Base-by-base conservation (phyloP, 2,329 filamentous ascomycete genomes). In the Xylaria sp. region DNA sequence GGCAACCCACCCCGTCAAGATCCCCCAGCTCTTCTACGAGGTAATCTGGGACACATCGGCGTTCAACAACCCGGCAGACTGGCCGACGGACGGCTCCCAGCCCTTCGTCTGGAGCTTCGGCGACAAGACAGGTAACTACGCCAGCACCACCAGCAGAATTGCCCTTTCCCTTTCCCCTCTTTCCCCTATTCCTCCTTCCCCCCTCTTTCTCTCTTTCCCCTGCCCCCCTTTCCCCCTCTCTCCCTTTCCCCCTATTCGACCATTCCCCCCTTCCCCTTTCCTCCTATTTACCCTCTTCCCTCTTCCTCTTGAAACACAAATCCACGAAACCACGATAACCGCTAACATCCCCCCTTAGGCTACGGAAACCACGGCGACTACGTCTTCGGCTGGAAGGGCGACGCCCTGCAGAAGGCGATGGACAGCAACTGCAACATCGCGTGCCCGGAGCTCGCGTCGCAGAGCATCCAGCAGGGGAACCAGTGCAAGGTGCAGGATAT, bases 11-110 rank as follows among this genome's bases (percentile, higher is more conserved):
- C 87, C 87, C 0, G 82, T 84, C 12, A 87, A 86, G 68, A 79
- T 89, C 8, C 82, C 88, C 23, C 88, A 88, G 32, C 81, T 91
- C 67, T 90, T 91, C 81, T 88, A 83, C 73, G 88, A 90, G 78
- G 84, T 88, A 69, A 84, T 88, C 71, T 90, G 84, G 82, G 79
- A 83, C 58, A 77, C 76, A 9, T 66, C 73, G 2, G 65, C 69
- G 3, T 78, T 76, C 52, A 78, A 77, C 66, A 70, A 77, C 62
- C 58, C 66, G 37, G 57, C 69, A 0, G 70, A 75, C 10, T 78
- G 76, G 76, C 76, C 76, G 0, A 63, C 66, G 34, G 76, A 78
- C 48, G 76, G 76, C 10, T 76, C 76, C 18, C 76, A 78, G 63
- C 74, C 74, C 1, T 75, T 74, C 54, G 68, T 71, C 4, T 72